A percentile compares a stretch with the other conserved stretches of the same genome.
Evolutionary conservation across 2,329 filamentous ascomycete genomes (phyloP).

Genomic region (Metarhizium humberi): DNA sequence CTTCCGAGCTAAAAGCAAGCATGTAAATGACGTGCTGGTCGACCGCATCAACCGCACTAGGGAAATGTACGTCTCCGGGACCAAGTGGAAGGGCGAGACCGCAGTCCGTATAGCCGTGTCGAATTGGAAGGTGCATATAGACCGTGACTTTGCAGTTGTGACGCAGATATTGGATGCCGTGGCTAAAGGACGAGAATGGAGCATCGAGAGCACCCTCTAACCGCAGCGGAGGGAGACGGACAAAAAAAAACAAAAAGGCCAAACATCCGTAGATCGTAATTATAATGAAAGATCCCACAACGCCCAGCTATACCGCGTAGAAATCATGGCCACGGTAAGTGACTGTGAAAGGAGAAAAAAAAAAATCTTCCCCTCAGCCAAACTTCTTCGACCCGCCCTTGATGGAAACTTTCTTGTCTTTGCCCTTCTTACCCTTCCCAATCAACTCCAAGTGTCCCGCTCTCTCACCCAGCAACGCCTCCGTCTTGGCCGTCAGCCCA

Average conservation of each 20-base stretch:
- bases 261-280: neutral
- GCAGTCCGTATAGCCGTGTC: slow-evolving; percentile 79
- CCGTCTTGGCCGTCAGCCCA: slow-evolving; percentile 44
- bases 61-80: slow-evolving; percentile 76
- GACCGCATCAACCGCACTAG: slow-evolving; percentile 62
- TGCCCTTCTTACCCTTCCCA: slow-evolving; percentile 42
- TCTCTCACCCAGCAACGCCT: slow-evolving; percentile 48
- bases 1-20: slow-evolving; percentile 59
- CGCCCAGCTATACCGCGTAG: neutral
- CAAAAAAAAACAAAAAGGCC: neutral
- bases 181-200: slow-evolving; percentile 22
- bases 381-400: slow-evolving; percentile 47
- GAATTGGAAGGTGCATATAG: slow-evolving; percentile 70
- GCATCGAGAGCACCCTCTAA: slow-evolving; percentile 8
- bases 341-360: no score
- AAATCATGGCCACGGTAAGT: no score
- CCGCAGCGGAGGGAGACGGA: neutral
- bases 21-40: slow-evolving; percentile 58
- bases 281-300: neutral
- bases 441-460: slow-evolving; percentile 52
- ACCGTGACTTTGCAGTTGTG: slow-evolving; percentile 58
- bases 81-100: slow-evolving; percentile 61
- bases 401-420: slow-evolving; percentile 26
- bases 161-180: slow-evolving; percentile 49
- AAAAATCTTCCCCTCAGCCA: slow-evolving; percentile 28